Percentiles rank a stretch among this genome's conserved stretches.
Conservation (phyloP, 169 alveolate species). For the Cystoisospora suis region DNA sequence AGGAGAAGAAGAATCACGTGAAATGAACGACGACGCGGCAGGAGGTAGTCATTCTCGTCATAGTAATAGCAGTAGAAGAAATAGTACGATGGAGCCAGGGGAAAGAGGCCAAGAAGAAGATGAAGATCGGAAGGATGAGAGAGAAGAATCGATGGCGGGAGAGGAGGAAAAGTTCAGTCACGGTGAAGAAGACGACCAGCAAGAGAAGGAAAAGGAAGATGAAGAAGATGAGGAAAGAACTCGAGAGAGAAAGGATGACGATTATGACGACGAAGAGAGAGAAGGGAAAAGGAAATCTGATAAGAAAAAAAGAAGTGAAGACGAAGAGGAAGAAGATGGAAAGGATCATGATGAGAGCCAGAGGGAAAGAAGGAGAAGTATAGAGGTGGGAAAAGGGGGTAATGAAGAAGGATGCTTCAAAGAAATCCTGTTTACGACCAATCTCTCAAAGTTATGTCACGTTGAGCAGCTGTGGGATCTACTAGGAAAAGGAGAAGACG, state of each 20-base stretch:
- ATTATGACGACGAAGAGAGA: not conserved
- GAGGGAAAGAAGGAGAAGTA: not conserved
- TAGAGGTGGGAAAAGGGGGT: not conserved
- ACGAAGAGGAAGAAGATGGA: not conserved
- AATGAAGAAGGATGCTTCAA: not conserved
- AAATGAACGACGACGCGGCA: too few relatives aligned
- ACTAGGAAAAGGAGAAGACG: not conserved
- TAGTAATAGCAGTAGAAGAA: too few relatives aligned
- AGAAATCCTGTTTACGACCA: not conserved
- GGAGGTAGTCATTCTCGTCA: too few relatives aligned
- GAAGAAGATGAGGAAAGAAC: not conserved
- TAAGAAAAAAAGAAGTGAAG: not conserved
- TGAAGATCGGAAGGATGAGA: not conserved
- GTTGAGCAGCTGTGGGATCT: not conserved
- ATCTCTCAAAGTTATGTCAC: not conserved
- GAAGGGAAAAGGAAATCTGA: not conserved
- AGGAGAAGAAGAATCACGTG: not conserved
- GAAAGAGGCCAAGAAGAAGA: not conserved
- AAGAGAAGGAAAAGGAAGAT: not conserved
- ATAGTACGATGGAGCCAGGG: too few relatives aligned
- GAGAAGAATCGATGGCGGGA: not conserved
- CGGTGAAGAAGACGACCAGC: not conserved
- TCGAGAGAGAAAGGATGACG: not conserved
- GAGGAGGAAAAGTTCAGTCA: not conserved
- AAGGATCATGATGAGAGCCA: too few relatives aligned